Percentiles rank a stretch among this genome's conserved stretches.
Evolutionary conservation across 2,329 filamentous ascomycete species (phyloP).

Genomic region (Pyrenochaeta sp.): DNA sequence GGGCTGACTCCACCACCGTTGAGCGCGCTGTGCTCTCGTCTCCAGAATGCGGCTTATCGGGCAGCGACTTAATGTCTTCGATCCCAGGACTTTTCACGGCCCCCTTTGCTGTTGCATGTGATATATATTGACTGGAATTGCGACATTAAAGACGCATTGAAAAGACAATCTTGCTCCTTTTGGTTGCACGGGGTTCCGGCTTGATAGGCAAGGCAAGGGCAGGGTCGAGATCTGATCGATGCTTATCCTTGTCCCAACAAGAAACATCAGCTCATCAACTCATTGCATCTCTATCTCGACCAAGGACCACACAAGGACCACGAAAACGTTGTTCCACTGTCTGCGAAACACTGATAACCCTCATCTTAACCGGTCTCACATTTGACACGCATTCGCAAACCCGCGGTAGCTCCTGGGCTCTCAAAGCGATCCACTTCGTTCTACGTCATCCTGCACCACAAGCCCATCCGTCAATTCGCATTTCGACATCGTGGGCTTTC

Average conservation of each 20-base stretch:
- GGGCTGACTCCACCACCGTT: slow-evolving; percentile 12
- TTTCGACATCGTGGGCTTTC: slow-evolving; percentile 30
- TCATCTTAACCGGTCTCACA: background rate
- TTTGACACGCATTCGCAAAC: slow-evolving; percentile 5
- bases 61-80: slow-evolving; percentile 11
- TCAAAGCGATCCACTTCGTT: slow-evolving; percentile 17
- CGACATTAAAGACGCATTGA: slow-evolving; percentile 25
- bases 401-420: slow-evolving; percentile 15
- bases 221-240: slow-evolving; percentile 33
- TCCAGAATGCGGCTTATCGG: slow-evolving; percentile 14
- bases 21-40: slow-evolving; percentile 12
- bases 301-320: slow-evolving; percentile 1
- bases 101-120: slow-evolving; percentile 17
- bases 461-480: slow-evolving; percentile 17
- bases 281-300: slow-evolving; percentile 15
- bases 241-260: slow-evolving; percentile 43
- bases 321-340: slow-evolving; percentile 14
- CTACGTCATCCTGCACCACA: slow-evolving; percentile 39
- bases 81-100: background rate
- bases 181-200: slow-evolving; percentile 16
- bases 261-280: slow-evolving; percentile 28
- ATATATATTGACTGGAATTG: slow-evolving; percentile 13
- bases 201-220: slow-evolving; percentile 22
- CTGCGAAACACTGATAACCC: slow-evolving; percentile 2
- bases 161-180: slow-evolving; percentile 18